phyloP scores from a whole-genome alignment of 495 filamentous ascomycete species.

The Neurospora discreta region DNA sequence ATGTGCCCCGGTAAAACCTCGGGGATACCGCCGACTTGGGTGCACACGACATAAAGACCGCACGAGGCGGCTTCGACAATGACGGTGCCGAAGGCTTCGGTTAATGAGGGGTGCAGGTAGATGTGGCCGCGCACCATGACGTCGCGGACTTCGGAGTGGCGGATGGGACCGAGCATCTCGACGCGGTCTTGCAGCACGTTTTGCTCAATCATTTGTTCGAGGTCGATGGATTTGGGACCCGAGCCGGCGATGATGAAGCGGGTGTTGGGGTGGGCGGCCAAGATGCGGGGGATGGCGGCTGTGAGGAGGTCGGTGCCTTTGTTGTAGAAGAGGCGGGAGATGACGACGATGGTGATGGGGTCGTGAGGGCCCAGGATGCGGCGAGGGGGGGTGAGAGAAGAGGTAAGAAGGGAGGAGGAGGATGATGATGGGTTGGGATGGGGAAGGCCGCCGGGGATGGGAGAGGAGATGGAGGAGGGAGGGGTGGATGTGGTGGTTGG shows the following conservation, averaged over 20 bases:
- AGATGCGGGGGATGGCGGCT: slow-evolving; percentile 84
- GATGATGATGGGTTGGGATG: slow-evolving; percentile 6
- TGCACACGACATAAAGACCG: slow-evolving; percentile 91
- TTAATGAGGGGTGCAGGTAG: slow-evolving; percentile 88
- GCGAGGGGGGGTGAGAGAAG: neutral
- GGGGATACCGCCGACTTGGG: slow-evolving; percentile 90
- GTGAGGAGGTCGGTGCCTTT: slow-evolving; percentile 95
- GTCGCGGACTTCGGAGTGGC: slow-evolving; percentile 92
- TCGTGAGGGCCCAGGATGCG: slow-evolving; percentile 62
- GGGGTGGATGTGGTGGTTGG: slow-evolving; percentile 19
- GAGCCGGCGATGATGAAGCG: slow-evolving; percentile 95
- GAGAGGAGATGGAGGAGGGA: slow-evolving; percentile 19
- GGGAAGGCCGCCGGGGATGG: neutral
- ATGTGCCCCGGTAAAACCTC: slow-evolving; percentile 90
- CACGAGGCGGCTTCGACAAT: slow-evolving; percentile 95
- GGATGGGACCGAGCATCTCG: slow-evolving; percentile 78
- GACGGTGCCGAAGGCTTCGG: slow-evolving; percentile 94
- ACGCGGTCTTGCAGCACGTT: slow-evolving; percentile 93
- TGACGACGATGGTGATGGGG: slow-evolving; percentile 90
- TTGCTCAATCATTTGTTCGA: slow-evolving; percentile 95
- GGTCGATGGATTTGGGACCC: slow-evolving; percentile 90
- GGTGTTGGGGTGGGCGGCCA: slow-evolving; percentile 78
- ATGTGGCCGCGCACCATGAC: slow-evolving; percentile 98
- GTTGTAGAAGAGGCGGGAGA: slow-evolving; percentile 96
- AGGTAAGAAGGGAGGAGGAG: slow-evolving; percentile 16